Evolutionary conservation across 345 rosid genomes (phyloP).

Genomic region (Mercurialis annua): DNA sequence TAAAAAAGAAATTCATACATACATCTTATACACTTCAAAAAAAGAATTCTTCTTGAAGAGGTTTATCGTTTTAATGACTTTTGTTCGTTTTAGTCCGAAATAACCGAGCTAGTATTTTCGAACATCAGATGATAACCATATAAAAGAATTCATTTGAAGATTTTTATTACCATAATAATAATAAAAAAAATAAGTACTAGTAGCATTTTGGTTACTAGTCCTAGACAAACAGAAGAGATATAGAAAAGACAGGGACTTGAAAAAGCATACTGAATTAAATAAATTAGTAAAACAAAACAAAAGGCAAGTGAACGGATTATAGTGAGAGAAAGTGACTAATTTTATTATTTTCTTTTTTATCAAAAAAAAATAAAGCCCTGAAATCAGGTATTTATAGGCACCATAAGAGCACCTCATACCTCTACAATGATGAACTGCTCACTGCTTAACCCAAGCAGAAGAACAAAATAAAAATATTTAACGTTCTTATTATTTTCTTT

Average conservation of each 20-base stretch:
- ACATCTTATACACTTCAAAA: too few species aligned
- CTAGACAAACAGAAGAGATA: constrained; percentile 11
- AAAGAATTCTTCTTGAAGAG: too few species aligned
- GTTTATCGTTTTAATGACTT: too few species aligned
- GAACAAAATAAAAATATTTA: background rate
- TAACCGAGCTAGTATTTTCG: too few species aligned
- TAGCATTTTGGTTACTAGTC: constrained; percentile 6
- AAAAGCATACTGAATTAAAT: constrained; percentile 23
- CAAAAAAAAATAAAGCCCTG: background rate
- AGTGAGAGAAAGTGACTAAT: constrained; percentile 11
- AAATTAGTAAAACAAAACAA: constrained; percentile 7
- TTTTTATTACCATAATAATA: too few species aligned
- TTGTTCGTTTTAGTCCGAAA: too few species aligned
- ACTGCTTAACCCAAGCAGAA: background rate
- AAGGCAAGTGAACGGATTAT: constrained; percentile 20
- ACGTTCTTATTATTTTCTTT: background rate
- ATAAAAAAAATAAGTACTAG: too few species aligned
- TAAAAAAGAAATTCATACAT: too few species aligned
- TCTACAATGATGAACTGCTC: constrained; percentile 25
- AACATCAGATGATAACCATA: too few species aligned
- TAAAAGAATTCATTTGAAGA: too few species aligned
- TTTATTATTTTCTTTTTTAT: background rate
- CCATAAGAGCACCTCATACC: constrained; percentile 8
- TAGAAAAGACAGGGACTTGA: constrained; percentile 22
- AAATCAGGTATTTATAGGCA: constrained; percentile 35